phyloP scores from a whole-genome alignment of 2,329 filamentous ascomycete species.

The Talaromyces funiculosus region DNA sequence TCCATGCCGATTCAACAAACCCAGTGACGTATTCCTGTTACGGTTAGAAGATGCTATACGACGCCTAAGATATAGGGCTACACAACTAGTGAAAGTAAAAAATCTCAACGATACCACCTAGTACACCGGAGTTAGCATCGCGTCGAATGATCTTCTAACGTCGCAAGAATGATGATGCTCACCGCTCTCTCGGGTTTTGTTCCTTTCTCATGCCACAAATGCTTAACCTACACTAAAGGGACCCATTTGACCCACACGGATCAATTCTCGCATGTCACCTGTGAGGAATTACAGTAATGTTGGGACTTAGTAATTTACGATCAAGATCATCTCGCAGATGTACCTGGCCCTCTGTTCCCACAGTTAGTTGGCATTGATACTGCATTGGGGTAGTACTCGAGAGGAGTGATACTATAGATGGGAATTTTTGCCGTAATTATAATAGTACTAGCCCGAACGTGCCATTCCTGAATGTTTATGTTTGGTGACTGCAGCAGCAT shows the following conservation, averaged over 20 bases:
- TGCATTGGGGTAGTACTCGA: constrained; percentile 1
- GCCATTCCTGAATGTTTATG: not conserved
- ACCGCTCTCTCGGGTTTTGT: not conserved
- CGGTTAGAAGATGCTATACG: not conserved
- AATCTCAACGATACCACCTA: not conserved
- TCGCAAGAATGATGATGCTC: not conserved
- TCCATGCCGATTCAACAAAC: not conserved
- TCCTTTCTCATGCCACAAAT: not conserved
- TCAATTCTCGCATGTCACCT: not conserved
- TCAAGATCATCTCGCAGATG: not conserved
- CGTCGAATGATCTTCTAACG: not conserved
- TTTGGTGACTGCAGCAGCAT: too few species aligned
- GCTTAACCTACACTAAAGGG: not conserved
- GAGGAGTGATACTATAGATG: not conserved
- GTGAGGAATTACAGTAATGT: not conserved
- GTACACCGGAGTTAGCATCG: not conserved
- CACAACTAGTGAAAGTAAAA: not conserved
- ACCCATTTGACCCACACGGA: not conserved
- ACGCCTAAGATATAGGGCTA: not conserved
- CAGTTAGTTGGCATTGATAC: not conserved
- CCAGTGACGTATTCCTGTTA: not conserved
- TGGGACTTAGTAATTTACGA: not conserved
- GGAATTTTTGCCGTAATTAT: not conserved
- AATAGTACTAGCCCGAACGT: not conserved
- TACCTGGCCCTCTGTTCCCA: not conserved